Percentiles rank a stretch among this genome's conserved stretches.
These are phyloP conservation scores for Aechmea fasciata DNA, from an alignment of 176 grass and related monocot genomes.

Conservation along the genomic window DNA sequence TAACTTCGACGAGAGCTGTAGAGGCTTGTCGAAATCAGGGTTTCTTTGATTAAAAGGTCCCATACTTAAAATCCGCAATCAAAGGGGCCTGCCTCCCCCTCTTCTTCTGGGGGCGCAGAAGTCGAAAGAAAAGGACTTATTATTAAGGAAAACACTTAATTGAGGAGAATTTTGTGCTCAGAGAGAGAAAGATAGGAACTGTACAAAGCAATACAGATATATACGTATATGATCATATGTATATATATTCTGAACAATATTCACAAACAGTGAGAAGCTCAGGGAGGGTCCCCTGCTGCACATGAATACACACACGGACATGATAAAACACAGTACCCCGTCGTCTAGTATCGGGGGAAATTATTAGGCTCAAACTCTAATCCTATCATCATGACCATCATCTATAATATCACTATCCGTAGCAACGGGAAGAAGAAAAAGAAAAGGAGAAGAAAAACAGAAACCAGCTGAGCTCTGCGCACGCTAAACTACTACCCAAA, in stretches of 20 bases:
- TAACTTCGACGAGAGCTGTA: too few species aligned
- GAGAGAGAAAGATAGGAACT: background rate
- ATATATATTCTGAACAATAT: background rate
- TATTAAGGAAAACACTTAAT: too few species aligned
- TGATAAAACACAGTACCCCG: background rate
- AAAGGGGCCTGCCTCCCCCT: too few species aligned
- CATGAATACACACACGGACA: background rate
- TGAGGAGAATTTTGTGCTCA: background rate
- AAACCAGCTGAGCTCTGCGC: slow-evolving; percentile 17
- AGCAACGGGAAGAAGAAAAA: background rate
- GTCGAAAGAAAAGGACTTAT: too few species aligned
- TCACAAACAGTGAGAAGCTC: background rate
- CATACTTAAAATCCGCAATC: too few species aligned
- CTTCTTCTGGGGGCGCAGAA: too few species aligned
- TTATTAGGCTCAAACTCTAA: background rate
- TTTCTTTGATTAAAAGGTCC: too few species aligned
- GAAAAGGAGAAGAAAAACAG: slow-evolving; percentile 1
- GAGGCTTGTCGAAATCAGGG: too few species aligned
- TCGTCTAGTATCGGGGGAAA: background rate
- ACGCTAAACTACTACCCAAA: slow-evolving; percentile 13
- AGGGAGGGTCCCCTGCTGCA: background rate
- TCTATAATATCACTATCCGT: slow-evolving; percentile 13
- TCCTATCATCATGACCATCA: slow-evolving; percentile 1
- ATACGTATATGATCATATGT: background rate
- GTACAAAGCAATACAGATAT: background rate